phyloP scores from a whole-genome alignment of 768 basidiomycete species.

The Lactarius quietus region DNA sequence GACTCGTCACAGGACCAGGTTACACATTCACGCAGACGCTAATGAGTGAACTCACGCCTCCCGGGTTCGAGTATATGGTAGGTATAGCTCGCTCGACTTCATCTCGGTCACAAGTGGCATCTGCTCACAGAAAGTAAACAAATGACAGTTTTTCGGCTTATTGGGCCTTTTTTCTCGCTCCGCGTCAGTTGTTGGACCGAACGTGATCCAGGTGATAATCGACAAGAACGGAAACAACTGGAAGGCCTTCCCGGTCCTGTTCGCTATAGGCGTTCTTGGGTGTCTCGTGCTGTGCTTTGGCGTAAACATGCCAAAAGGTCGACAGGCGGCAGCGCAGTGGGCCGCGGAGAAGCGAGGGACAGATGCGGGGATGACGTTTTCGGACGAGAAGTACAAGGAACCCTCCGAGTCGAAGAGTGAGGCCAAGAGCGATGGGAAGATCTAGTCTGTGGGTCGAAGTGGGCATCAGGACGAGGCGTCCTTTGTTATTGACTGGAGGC shows the following conservation, averaged over 20 bases:
- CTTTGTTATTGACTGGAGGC: background rate
- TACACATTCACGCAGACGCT: conserved; percentile 84
- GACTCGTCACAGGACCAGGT: conserved; percentile 82
- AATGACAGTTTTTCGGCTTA: background rate
- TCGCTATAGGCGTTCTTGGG: conserved; percentile 61
- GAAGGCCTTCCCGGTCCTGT: conserved; percentile 81
- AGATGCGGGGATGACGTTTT: too few relatives aligned
- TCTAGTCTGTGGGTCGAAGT: background rate
- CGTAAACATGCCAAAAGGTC: conserved; percentile 38
- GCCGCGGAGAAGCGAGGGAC: conserved; percentile 29
- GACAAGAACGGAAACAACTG: conserved; percentile 66
- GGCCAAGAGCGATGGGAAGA: background rate
- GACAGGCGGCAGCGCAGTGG: conserved; percentile 38
- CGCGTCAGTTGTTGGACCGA: conserved; percentile 83
- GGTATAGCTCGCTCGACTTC: background rate
- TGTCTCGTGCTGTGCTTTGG: conserved; percentile 73
- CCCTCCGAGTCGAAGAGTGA: background rate
- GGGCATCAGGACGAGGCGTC: background rate
- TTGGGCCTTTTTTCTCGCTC: conserved; percentile 74
- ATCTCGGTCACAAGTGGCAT: background rate
- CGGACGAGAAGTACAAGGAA: background rate
- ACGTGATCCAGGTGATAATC: conserved; percentile 81
- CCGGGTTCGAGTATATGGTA: conserved; percentile 82
- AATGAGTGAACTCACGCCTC: conserved; percentile 83
- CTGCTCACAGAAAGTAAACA: background rate